Conservation (phyloP, 495 filamentous ascomycete species). For the Cairneyella variabilis region DNA sequence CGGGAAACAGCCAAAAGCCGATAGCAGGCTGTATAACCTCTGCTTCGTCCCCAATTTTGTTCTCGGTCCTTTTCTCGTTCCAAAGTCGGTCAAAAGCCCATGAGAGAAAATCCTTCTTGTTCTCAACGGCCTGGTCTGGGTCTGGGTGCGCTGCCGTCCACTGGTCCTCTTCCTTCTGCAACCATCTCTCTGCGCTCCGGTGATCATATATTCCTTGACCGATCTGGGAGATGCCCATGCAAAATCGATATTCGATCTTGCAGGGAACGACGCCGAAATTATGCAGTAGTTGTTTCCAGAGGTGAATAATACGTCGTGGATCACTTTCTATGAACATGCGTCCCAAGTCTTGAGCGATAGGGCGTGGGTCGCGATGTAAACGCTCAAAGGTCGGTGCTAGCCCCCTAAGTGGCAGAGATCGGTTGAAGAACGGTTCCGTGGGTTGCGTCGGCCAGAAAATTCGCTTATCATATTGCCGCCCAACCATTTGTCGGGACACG, state of each 20-base stretch:
- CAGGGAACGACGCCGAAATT: slow-evolving; percentile 3
- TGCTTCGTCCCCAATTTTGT: slow-evolving; percentile 3
- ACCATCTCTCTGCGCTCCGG: neutral
- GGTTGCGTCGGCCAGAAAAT: neutral
- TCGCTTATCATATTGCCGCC: slow-evolving; percentile 6
- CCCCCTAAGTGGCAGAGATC: slow-evolving; percentile 3
- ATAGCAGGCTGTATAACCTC: slow-evolving; percentile 4
- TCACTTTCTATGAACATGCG: slow-evolving; percentile 1
- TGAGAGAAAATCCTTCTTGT: neutral
- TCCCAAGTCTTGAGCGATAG: slow-evolving; percentile 12
- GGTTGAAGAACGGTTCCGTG: slow-evolving; percentile 10
- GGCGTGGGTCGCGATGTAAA: slow-evolving; percentile 14
- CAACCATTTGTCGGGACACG: neutral
- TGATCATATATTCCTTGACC: neutral
- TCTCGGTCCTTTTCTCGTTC: neutral
- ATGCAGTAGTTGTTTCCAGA: slow-evolving; percentile 3
- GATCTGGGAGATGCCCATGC: slow-evolving; percentile 2
- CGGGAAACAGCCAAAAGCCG: slow-evolving; percentile 24
- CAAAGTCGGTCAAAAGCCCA: neutral
- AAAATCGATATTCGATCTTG: slow-evolving; percentile 7
- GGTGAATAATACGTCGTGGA: neutral
- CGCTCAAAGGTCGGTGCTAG: slow-evolving; percentile 10
- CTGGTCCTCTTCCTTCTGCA: slow-evolving; percentile 1
- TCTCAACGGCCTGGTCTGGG: neutral
- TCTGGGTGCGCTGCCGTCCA: neutral